Percentiles rank a stretch among this genome's conserved stretches.
Conservation (phyloP, 2,329 filamentous ascomycete genomes). For the Aspergillus pseudonomiae region DNA sequence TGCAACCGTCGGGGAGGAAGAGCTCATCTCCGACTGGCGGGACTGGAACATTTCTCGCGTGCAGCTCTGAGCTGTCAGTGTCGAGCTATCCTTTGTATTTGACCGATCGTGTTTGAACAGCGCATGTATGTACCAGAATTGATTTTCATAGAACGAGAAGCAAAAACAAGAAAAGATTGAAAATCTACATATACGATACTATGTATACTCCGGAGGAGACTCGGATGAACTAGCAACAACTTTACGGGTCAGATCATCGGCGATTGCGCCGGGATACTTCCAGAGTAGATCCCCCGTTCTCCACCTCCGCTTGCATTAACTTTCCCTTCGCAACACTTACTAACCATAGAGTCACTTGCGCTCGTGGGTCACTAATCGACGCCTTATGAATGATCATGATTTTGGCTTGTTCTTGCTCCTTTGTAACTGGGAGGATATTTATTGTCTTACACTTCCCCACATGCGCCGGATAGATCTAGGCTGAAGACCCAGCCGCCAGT, state of each 20-base stretch:
- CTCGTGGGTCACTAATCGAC: neutral
- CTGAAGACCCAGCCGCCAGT: neutral
- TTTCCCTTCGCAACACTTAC: neutral
- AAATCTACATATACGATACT: neutral
- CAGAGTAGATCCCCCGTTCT: neutral
- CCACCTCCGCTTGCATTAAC: neutral
- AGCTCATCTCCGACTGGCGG: neutral
- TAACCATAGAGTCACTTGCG: neutral
- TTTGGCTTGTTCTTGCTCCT: neutral
- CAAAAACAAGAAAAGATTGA: neutral
- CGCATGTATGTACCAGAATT: neutral
- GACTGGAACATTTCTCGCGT: neutral
- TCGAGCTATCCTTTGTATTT: neutral
- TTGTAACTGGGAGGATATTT: neutral
- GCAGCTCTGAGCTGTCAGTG: neutral
- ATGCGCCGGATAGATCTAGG: neutral
- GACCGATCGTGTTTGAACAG: neutral
- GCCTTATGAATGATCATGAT: neutral
- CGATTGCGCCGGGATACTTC: neutral
- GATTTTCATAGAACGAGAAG: neutral
- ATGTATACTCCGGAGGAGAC: neutral
- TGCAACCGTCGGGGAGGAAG: conserved; percentile 4
- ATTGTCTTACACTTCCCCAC: neutral
- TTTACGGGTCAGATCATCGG: neutral
- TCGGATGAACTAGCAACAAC: neutral